Evolutionary conservation across 306 rosid species (phyloP).

Genomic region (Pterocarpus macrocarpus): DNA sequence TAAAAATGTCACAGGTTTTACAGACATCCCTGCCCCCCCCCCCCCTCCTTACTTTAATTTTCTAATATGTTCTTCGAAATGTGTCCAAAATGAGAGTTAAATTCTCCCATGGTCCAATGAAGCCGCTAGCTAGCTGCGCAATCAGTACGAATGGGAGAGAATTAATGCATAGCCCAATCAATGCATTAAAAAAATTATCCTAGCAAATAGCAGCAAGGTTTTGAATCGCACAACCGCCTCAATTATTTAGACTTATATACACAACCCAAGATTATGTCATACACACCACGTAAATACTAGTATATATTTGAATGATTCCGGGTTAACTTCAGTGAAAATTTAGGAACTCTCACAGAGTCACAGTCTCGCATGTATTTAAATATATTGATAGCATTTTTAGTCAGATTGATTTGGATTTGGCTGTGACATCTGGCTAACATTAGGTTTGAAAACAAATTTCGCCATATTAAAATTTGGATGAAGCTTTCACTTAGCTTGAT

Average conservation of each 20-base stretch:
- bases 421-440: not conserved
- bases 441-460: not conserved
- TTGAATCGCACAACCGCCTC: slow-evolving; percentile 38
- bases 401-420: not conserved
- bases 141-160: slow-evolving; percentile 21
- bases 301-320: not conserved
- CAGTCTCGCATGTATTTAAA: not conserved
- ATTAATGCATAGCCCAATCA: slow-evolving; percentile 39
- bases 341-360: not conserved
- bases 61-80: slow-evolving; percentile 26
- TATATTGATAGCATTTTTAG: not conserved
- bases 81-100: slow-evolving; percentile 45
- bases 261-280: not conserved
- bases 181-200: slow-evolving; percentile 21
- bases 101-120: slow-evolving; percentile 38
- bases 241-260: slow-evolving; percentile 31
- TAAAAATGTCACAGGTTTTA: slow-evolving; percentile 52
- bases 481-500: not conserved
- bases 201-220: not conserved
- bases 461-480: not conserved
- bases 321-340: not conserved
- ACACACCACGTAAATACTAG: not conserved
- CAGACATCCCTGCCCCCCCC: slow-evolving; percentile 54
- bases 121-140: slow-evolving; percentile 42
- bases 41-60: slow-evolving; percentile 24